Evolutionary conservation across 345 rosid genomes (phyloP).

Genomic region (Triadica sebifera): DNA sequence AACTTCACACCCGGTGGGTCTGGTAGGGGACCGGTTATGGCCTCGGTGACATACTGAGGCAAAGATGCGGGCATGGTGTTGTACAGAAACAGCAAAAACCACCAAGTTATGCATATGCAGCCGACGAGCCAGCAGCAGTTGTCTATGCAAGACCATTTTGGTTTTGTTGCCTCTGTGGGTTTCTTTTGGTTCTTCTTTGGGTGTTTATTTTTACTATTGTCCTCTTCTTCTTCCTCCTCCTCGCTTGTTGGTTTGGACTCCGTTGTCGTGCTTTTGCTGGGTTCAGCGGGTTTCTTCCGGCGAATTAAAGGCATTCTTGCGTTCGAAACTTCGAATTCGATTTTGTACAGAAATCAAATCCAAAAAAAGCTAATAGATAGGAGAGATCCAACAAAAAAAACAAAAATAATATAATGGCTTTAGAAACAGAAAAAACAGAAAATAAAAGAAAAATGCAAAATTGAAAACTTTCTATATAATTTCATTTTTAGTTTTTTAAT

Average conservation of each 20-base stretch:
- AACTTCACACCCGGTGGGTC: constrained; percentile 91
- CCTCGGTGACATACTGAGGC: constrained; percentile 85
- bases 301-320: constrained; percentile 20
- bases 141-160: constrained; percentile 81
- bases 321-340: too few species aligned
- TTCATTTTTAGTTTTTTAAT: too few species aligned
- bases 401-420: too few species aligned
- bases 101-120: constrained; percentile 77
- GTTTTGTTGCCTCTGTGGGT: background rate
- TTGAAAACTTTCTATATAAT: too few species aligned
- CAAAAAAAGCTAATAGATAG: too few species aligned
- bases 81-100: constrained; percentile 78
- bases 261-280: background rate
- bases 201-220: background rate
- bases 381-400: too few species aligned
- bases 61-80: constrained; percentile 86
- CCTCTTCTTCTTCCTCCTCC: constrained; percentile 2
- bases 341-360: too few species aligned
- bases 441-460: too few species aligned
- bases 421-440: background rate
- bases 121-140: constrained; percentile 90
- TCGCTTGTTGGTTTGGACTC: constrained; percentile 3
- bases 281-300: constrained; percentile 12
- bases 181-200: constrained; percentile 2
- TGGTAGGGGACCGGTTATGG: constrained; percentile 87